Evolutionary conservation across 257 asterid species (phyloP).

Genomic region (Forsythia suspensa): DNA sequence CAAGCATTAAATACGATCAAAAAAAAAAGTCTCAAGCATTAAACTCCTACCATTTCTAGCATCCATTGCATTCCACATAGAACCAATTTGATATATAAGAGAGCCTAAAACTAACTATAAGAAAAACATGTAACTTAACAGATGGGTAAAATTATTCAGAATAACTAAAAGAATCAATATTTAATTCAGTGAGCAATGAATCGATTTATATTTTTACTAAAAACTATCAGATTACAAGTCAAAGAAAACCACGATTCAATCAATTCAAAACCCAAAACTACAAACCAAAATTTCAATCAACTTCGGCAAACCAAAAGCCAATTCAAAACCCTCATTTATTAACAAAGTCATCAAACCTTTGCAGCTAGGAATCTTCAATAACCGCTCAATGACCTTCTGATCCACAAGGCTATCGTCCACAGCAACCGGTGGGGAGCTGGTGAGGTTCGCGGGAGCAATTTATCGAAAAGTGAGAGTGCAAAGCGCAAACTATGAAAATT

Average conservation of each 20-base stretch:
- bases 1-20: background rate
- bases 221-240: background rate
- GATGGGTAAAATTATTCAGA: background rate
- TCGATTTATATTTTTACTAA: background rate
- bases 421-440: background rate
- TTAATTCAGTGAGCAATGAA: background rate
- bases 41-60: background rate
- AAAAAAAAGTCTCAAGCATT: background rate
- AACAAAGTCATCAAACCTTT: background rate
- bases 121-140: background rate
- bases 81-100: background rate
- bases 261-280: background rate
- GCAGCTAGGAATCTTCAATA: background rate
- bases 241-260: background rate
- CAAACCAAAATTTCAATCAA: background rate
- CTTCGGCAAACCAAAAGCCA: background rate
- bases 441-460: conserved; percentile 8
- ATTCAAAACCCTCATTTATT: background rate
- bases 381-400: background rate
- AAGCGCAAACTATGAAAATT: conserved; percentile 2
- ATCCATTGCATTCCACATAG: background rate
- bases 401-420: background rate
- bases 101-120: background rate
- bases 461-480: conserved; percentile 28
- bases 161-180: background rate